Conservation (phyloP, 164 flowering plant species). For the Vitis rotundifolia region DNA sequence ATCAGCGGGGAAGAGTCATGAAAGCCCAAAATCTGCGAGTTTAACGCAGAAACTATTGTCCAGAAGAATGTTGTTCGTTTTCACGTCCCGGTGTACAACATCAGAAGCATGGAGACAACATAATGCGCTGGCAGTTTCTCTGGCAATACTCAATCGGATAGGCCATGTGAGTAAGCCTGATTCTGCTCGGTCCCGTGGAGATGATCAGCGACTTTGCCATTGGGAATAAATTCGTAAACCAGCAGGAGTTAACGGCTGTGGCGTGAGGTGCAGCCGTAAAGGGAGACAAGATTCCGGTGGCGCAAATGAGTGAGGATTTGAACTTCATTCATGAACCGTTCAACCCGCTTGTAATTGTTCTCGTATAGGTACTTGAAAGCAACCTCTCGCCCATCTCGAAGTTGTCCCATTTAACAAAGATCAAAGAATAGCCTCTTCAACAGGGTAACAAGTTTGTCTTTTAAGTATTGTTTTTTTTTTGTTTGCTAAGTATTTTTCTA, state of each 20-base stretch:
- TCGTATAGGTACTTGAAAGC: slow-evolving; percentile 75
- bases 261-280: slow-evolving; percentile 79
- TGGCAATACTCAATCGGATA: slow-evolving; percentile 61
- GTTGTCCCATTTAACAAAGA: slow-evolving; percentile 41
- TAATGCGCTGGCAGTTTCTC: slow-evolving; percentile 67
- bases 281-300: slow-evolving; percentile 70
- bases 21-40: slow-evolving; percentile 83
- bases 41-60: slow-evolving; percentile 62
- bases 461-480: too few species aligned
- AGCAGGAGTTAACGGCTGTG: slow-evolving; percentile 71
- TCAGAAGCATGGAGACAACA: slow-evolving; percentile 72
- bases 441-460: too few species aligned
- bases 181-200: slow-evolving; percentile 50
- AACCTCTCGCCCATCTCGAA: slow-evolving; percentile 71
- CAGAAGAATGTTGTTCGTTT: slow-evolving; percentile 74
- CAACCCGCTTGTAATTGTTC: slow-evolving; percentile 55
- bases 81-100: slow-evolving; percentile 76
- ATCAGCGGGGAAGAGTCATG: slow-evolving; percentile 60
- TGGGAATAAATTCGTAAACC: slow-evolving; percentile 67
- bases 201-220: slow-evolving; percentile 82
- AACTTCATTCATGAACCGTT: slow-evolving; percentile 77
- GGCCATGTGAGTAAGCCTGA: slow-evolving; percentile 51
- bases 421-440: neutral
- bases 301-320: slow-evolving; percentile 58
- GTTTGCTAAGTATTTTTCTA: neutral